Evolutionary conservation across 805 yeast genomes (phyloP), one percentile per base, ranked within the genome.

Genomic region (Torulaspora franciscae): DNA sequence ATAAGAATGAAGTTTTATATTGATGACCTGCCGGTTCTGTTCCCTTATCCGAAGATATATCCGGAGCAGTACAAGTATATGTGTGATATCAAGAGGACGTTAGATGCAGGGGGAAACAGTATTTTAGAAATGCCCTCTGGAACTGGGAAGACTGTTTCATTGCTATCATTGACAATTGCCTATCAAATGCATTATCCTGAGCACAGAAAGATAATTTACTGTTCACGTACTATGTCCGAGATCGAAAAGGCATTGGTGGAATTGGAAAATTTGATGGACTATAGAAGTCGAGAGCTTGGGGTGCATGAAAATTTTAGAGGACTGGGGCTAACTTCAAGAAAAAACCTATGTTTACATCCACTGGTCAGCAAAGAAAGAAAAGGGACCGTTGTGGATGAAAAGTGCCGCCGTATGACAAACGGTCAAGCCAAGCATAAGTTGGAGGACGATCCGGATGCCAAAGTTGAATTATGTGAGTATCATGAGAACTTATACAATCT

Each of bases 161-260:
- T 93, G 62, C 71, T 93, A 25, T 88, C 98, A 0, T 68, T 93
- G 36, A 88, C 98, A 0, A 88, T 93, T 37, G 96, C 99, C 10
- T 93, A 93, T 66, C 99, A 93, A 64, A 81, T 87, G 86, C 79
- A 77, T 61, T 90, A 91, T 63, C 95, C 96, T 7, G 97, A 91
- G 59, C 96, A 88, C 60, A 70, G 68, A 45, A 93, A 91, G 72
- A 81, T 93, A 54, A 87, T 93, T 6, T 93, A 93, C 67, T 93
- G 99, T 66, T 93, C 99, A 4, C 98, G 99, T 75, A 93, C 99
- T 27, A 93, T 93, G 98, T 87, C 97, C 8, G 99, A 93, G 69
- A 93, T 93, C 63, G 99, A 93, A 68, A 93, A 93, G 68, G 97
- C 99, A 0, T 70, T 93, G 60, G 87, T 91, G 6, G 99, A 93